Conservation (phyloP, 176 grass and related monocot species). For the Ensete ventricosum region DNA sequence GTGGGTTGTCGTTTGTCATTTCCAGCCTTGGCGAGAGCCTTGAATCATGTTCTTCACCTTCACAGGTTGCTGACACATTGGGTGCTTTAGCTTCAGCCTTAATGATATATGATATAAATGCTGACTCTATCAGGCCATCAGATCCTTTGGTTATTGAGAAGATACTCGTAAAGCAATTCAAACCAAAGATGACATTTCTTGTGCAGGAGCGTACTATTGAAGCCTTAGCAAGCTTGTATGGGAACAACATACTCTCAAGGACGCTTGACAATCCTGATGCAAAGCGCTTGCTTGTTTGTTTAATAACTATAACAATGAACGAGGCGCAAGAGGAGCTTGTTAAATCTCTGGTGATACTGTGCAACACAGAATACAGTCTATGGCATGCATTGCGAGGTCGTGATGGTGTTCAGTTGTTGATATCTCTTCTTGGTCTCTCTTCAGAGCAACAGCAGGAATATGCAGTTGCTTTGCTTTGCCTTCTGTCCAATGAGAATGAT, state of each 20-base stretch:
- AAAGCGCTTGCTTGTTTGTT: constrained; percentile 81
- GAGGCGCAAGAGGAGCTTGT: constrained; percentile 91
- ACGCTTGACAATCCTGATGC: constrained; percentile 79
- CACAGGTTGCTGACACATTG: constrained; percentile 93
- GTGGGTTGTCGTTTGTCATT: constrained; percentile 95
- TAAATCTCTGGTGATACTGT: constrained; percentile 79
- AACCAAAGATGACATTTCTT: constrained; percentile 73
- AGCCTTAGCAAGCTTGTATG: constrained; percentile 97
- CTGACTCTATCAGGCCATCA: constrained; percentile 77
- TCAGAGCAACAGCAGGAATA: constrained; percentile 99
- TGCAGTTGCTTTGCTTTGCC: constrained; percentile 85
- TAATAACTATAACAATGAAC: constrained; percentile 88
- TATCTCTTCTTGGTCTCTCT: constrained; percentile 96
- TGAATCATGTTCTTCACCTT: constrained; percentile 86
- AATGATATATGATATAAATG: constrained; percentile 96
- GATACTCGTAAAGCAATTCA: constrained; percentile 86
- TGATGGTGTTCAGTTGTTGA: constrained; percentile 94
- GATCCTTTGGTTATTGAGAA: constrained; percentile 81
- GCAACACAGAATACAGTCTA: constrained; percentile 81
- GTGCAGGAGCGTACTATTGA: constrained; percentile 97
- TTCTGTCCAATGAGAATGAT: constrained; percentile 97
- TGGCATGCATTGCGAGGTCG: constrained; percentile 99
- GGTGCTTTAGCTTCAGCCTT: constrained; percentile 96
- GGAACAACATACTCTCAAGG: constrained; percentile 81
- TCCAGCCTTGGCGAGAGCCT: constrained; percentile 96